phyloP scores from a whole-genome alignment of 352 stramenopile species.

The Pythium angustatum region DNA sequence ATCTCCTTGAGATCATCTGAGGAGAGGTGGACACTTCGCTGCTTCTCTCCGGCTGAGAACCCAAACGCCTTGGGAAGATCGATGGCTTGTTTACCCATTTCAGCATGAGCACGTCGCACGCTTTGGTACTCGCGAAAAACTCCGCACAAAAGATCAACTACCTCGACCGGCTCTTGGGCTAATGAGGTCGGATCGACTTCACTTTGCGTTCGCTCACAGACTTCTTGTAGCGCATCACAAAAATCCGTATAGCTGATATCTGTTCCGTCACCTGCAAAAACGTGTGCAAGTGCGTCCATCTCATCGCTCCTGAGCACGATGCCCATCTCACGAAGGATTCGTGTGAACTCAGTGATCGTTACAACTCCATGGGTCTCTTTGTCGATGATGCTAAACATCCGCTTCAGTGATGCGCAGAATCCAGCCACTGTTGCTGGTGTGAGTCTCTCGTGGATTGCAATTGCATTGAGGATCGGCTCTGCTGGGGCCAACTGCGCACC shows the following conservation, averaged over 20 bases:
- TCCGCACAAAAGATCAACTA: slow-evolving; percentile 51
- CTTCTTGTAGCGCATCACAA: slow-evolving; percentile 51
- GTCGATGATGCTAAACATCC: slow-evolving; percentile 83
- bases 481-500: slow-evolving; percentile 20
- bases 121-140: slow-evolving; percentile 45
- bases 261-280: slow-evolving; percentile 42
- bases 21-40: slow-evolving; percentile 42
- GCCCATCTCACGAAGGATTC: slow-evolving; percentile 68
- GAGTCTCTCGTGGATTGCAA: slow-evolving; percentile 52
- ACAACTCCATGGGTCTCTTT: slow-evolving; percentile 65
- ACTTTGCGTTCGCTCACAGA: slow-evolving; percentile 38
- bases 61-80: slow-evolving; percentile 52
- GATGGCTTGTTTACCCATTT: slow-evolving; percentile 34
- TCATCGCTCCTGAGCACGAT: slow-evolving; percentile 42
- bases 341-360: slow-evolving; percentile 43
- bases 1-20: slow-evolving; percentile 72
- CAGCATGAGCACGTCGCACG: slow-evolving; percentile 28
- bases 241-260: slow-evolving; percentile 54
- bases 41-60: slow-evolving; percentile 37
- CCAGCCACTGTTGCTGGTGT: slow-evolving; percentile 39
- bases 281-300: slow-evolving; percentile 42
- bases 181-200: slow-evolving; percentile 27
- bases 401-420: slow-evolving; percentile 69
- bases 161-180: slow-evolving; percentile 38
- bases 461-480: slow-evolving; percentile 48